Evolutionary conservation across 805 yeast genomes (phyloP).

Genomic region (Starmerella scarabaei): DNA sequence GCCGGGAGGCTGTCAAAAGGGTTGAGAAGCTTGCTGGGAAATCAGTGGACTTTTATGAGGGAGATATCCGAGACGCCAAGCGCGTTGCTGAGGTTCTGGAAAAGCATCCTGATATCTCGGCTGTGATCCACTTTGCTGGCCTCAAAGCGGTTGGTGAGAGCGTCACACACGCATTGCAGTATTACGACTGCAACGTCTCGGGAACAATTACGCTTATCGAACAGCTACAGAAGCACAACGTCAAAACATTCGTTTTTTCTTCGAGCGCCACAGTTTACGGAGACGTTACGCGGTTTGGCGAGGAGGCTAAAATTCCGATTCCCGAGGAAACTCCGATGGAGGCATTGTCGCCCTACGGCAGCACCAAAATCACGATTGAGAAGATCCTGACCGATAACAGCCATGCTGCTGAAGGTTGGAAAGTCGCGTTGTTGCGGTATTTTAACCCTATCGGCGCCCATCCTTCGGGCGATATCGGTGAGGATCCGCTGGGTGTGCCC

Average conservation of each 20-base stretch:
- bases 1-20: constrained; percentile 51
- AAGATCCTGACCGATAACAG: constrained; percentile 44
- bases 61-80: constrained; percentile 44
- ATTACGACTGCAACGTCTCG: constrained; percentile 53
- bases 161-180: constrained; percentile 49
- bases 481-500: constrained; percentile 67
- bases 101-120: constrained; percentile 35
- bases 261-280: constrained; percentile 80
- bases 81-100: constrained; percentile 38
- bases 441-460: constrained; percentile 83
- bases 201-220: constrained; percentile 51
- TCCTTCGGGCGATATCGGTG: constrained; percentile 68
- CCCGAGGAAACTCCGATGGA: constrained; percentile 66
- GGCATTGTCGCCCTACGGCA: constrained; percentile 69
- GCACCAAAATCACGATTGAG: constrained; percentile 56
- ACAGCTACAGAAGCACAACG: constrained; percentile 36
- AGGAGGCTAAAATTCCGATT: constrained; percentile 49
- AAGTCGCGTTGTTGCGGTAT: constrained; percentile 53
- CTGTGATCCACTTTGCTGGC: constrained; percentile 71
- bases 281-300: constrained; percentile 57
- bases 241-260: constrained; percentile 51
- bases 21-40: constrained; percentile 42
- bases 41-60: constrained; percentile 40
- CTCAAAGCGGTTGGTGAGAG: constrained; percentile 77
- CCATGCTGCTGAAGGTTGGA: constrained; percentile 28